phyloP scores from a whole-genome alignment of 768 basidiomycete genomes.

The Kwoniella sp. region DNA sequence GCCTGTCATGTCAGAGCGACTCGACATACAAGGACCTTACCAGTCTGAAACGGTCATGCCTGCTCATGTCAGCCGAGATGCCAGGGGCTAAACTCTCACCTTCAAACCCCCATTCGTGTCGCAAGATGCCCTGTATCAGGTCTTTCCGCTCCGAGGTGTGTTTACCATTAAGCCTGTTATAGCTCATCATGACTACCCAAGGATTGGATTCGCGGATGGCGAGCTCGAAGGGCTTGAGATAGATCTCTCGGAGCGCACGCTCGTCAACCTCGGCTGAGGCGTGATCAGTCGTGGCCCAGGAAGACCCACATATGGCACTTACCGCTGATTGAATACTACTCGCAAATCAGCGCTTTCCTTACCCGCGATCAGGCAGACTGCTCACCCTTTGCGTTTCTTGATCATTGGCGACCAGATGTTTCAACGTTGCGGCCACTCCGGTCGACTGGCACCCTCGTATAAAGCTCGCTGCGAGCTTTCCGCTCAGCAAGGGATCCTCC shows the following conservation, averaged over 20 bases:
- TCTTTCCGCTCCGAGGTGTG: constrained; percentile 59
- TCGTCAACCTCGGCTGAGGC: constrained; percentile 51
- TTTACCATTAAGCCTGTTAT: constrained; percentile 60
- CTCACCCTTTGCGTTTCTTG: constrained; percentile 70
- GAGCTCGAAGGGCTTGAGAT: constrained; percentile 56
- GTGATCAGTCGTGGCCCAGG: no score
- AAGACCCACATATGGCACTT: constrained; percentile 33
- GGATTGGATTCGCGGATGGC: constrained; percentile 57
- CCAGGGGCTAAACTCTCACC: no score
- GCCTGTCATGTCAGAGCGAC: constrained; percentile 47
- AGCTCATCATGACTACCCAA: constrained; percentile 55
- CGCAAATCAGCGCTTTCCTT: not conserved
- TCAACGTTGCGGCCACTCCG: constrained; percentile 72
- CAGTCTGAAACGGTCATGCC: constrained; percentile 6
- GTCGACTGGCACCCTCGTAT: constrained; percentile 48
- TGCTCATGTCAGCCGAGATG: no score
- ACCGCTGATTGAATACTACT: constrained; percentile 2
- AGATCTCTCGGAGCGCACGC: constrained; percentile 67
- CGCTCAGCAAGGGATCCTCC: constrained; percentile 16
- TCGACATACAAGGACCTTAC: no score
- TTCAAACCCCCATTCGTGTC: constrained; percentile 64
- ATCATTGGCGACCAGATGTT: constrained; percentile 81
- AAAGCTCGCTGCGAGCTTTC: not conserved
- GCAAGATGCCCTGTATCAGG: constrained; percentile 58
- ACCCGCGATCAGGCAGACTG: no score